These are phyloP conservation scores for Cercophora scortea DNA, from an alignment of 495 filamentous ascomycete genomes.

Conservation along the genomic window DNA sequence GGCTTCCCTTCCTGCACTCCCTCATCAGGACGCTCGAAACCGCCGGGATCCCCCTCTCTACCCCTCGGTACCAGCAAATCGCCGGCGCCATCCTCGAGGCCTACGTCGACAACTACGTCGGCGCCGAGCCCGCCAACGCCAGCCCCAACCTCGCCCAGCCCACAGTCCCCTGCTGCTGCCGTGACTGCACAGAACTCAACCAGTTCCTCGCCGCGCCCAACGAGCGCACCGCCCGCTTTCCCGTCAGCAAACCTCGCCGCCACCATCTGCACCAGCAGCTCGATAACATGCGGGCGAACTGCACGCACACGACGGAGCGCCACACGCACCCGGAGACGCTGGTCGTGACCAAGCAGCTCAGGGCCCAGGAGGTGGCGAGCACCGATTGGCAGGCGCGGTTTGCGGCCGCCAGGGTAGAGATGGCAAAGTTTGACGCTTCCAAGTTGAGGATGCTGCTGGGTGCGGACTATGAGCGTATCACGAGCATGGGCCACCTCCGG, in stretches of 20 bases:
- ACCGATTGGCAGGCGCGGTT: neutral
- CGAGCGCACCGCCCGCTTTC: neutral
- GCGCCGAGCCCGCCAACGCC: constrained; percentile 4
- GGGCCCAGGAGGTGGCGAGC: neutral
- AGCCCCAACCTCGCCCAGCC: neutral
- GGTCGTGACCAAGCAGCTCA: neutral
- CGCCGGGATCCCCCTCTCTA: constrained; percentile 1
- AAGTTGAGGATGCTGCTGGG: constrained; percentile 4
- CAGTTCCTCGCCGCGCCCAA: neutral
- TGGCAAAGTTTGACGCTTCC: constrained; percentile 1
- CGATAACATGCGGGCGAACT: neutral
- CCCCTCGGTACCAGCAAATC: constrained; percentile 6
- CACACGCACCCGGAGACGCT: neutral
- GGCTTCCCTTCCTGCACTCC: constrained; percentile 15
- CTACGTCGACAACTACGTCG: constrained; percentile 10
- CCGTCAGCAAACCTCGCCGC: neutral
- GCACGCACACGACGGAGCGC: neutral
- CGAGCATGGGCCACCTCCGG: constrained; percentile 1
- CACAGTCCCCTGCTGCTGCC: neutral
- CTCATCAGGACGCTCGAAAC: constrained; percentile 9
- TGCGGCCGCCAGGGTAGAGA: neutral
- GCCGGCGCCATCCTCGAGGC: constrained; percentile 9
- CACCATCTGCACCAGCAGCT: neutral
- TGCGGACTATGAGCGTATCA: constrained; percentile 1
- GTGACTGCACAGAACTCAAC: neutral